Evolutionary conservation across 2,329 filamentous ascomycete species (phyloP).

Genomic region (Cephalotrichum gorgonifer): DNA sequence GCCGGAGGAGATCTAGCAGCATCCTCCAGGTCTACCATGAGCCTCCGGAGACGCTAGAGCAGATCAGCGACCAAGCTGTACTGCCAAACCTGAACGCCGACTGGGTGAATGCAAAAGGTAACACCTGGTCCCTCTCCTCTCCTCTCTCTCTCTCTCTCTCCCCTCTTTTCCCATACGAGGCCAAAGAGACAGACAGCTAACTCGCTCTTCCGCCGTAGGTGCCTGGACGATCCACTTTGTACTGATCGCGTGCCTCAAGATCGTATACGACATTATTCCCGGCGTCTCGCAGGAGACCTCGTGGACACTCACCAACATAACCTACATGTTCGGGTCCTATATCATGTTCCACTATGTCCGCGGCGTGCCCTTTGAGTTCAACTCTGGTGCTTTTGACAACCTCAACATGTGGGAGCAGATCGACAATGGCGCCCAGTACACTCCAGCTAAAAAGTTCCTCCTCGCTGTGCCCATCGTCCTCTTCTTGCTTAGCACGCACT

Average conservation of each 20-base stretch:
- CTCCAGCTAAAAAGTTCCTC: slow-evolving; percentile 95
- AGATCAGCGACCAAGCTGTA: slow-evolving; percentile 91
- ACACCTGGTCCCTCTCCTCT: too few species aligned
- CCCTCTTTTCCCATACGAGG: neutral
- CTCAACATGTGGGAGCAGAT: slow-evolving; percentile 99
- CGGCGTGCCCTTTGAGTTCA: slow-evolving; percentile 97
- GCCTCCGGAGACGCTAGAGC: slow-evolving; percentile 90
- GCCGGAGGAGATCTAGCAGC: slow-evolving; percentile 92
- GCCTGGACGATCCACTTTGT: slow-evolving; percentile 98
- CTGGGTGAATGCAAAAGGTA: slow-evolving; percentile 99
- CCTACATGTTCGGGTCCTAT: slow-evolving; percentile 98
- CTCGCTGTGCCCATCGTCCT: slow-evolving; percentile 88
- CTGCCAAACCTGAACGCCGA: slow-evolving; percentile 94
- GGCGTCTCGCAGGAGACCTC: slow-evolving; percentile 96
- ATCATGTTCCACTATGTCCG: slow-evolving; percentile 99
- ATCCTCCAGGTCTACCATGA: slow-evolving; percentile 89
- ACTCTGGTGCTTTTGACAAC: slow-evolving; percentile 96
- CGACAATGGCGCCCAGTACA: slow-evolving; percentile 97
- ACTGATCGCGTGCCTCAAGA: slow-evolving; percentile 82
- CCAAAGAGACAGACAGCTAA: neutral
- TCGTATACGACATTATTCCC: slow-evolving; percentile 93
- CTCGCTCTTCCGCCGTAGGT: slow-evolving; percentile 41
- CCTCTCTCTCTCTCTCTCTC: slow-evolving; percentile 4
- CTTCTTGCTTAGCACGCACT: slow-evolving; percentile 95
- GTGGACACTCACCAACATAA: slow-evolving; percentile 97